Base-by-base conservation (phyloP, 116 monocot genomes). In the Papilionanthe hybrid region DNA sequence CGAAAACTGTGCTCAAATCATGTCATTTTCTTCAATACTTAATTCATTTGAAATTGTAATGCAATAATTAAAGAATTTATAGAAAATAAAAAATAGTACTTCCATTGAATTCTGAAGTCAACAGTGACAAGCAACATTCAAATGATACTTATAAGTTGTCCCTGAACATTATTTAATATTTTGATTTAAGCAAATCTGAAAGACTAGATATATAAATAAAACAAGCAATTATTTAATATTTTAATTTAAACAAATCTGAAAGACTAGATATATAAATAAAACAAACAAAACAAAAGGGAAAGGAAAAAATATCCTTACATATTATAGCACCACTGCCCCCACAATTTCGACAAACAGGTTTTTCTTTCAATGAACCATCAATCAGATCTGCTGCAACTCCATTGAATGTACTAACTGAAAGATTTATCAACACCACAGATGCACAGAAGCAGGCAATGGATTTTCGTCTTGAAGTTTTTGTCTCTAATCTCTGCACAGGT, bases 281-380 rank as follows among this genome's bases (percentile, higher is more conserved):
- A 45, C 55, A 25, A 42, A 27, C 60, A 23, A 53, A 53, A 53
- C 12, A 53, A 15, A 10, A 12, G 48, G 48, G 12, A 48, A 48
- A 48, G 48, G 48, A 37, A 10, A 37, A 45, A 23, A 69, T 25
- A 72, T 42, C 67, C 95, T 89, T 89, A 96, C 96, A 96, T 86
- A 96, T 83, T 80, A 96, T 83, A 81, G 91, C 93, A 80, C 96
- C 96, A 75, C 78, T 83, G 32, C 96, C 96, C 22, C 84, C 80
- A 86, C 96, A 96, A 32, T 96, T 96, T 78, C 90, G 78, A 78
- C 96, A 96, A 0, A 85, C 93, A 68, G 88, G 27, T 71, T 86
- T 92, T 63, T 86, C 87, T 75, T 80, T 88, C 2, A 72, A 81
- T 32, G 75, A 75, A 30, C 67, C 77, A 81, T 79, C 85, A 66